These are phyloP conservation scores for Pezicula rhizophila DNA, from an alignment of 2,329 filamentous ascomycete genomes.

Conservation along the genomic window DNA sequence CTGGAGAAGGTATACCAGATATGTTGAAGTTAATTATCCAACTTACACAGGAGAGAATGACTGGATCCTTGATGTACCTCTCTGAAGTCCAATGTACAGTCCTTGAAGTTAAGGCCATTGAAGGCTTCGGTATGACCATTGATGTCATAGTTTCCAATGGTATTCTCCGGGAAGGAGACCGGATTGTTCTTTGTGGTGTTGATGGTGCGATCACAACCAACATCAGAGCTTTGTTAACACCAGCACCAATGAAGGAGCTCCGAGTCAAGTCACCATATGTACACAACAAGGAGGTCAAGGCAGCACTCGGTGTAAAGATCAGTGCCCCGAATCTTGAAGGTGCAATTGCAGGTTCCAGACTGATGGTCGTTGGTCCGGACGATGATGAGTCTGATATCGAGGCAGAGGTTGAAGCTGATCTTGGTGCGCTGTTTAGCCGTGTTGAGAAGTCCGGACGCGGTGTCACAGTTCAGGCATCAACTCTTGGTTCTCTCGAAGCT, in stretches of 20 bases:
- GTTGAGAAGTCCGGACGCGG: conserved; percentile 89
- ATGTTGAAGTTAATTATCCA: conserved; percentile 93
- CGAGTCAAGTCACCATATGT: conserved; percentile 95
- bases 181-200: conserved; percentile 92
- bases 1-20: conserved; percentile 98
- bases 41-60: conserved; percentile 96
- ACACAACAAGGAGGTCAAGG: conserved; percentile 99
- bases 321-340: conserved; percentile 91
- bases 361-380: conserved; percentile 89
- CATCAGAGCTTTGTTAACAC: conserved; percentile 88
- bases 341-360: conserved; percentile 90
- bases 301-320: conserved; percentile 97
- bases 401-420: conserved; percentile 92
- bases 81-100: conserved; percentile 97
- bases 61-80: conserved; percentile 93
- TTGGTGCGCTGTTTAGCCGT: conserved; percentile 83
- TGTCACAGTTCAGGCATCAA: conserved; percentile 96
- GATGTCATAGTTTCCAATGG: conserved; percentile 96
- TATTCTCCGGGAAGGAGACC: conserved; percentile 88
- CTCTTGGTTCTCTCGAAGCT: conserved; percentile 92
- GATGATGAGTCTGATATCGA: conserved; percentile 96
- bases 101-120: conserved; percentile 97
- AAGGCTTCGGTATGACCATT: conserved; percentile 97
- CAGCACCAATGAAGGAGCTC: conserved; percentile 85
- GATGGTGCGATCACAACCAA: conserved; percentile 94